Evolutionary conservation across 208 protist species (phyloP).

Genomic region (Tritrichomonas foetus): DNA sequence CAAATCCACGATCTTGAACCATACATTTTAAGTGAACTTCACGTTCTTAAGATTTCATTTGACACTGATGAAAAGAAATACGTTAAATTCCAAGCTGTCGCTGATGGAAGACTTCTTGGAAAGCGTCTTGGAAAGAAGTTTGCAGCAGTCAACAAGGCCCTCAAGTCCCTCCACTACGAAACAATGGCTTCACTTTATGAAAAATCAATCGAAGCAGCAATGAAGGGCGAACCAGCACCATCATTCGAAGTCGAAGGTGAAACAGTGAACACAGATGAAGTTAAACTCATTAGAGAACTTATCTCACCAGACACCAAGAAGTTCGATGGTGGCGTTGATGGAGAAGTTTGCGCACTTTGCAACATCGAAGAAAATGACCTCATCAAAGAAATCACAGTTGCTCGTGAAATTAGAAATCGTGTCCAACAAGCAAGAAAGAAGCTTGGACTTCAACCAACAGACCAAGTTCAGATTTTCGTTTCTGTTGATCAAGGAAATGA

Average conservation of each 20-base stretch:
- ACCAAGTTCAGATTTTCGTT: constrained; percentile 4
- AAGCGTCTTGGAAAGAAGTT: not conserved
- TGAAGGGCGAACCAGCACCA: not conserved
- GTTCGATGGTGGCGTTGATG: not conserved
- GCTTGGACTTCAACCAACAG: not conserved
- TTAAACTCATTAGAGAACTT: not conserved
- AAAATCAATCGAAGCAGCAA: not conserved
- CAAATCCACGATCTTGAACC: not conserved
- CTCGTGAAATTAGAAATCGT: not conserved
- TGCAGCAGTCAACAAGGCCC: not conserved
- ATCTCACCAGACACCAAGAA: not conserved
- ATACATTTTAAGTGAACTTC: not conserved
- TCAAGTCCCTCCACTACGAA: not conserved
- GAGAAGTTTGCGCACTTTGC: not conserved
- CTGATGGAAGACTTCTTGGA: not conserved
- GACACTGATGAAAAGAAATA: constrained; percentile 20
- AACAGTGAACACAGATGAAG: constrained; percentile 1
- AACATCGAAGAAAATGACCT: not conserved
- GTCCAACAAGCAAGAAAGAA: not conserved
- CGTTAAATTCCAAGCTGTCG: not conserved
- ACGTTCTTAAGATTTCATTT: not conserved
- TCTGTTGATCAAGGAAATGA: not conserved
- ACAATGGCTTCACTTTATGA: not conserved
- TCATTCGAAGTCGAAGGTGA: not conserved
- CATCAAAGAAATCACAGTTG: not conserved